Conservation (phyloP, 208 protist genomes). For the Leishmania tropica region DNA sequence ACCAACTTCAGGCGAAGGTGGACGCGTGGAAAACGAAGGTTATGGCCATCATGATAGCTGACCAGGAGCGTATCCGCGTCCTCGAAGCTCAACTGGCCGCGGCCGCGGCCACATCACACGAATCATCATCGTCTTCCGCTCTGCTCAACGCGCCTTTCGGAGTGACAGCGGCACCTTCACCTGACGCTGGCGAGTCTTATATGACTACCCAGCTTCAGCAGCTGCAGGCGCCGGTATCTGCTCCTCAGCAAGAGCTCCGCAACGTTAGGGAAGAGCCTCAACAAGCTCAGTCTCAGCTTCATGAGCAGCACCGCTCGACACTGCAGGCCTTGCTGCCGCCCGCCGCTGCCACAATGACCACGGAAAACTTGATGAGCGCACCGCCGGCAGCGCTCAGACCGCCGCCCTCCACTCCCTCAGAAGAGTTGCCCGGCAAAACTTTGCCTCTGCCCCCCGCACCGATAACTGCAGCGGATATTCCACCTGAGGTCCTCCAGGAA, state of each 20-base stretch:
- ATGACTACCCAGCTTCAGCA: neutral
- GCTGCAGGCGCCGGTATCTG: neutral
- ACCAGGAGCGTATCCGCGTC: constrained; percentile 35
- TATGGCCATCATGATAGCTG: constrained; percentile 26
- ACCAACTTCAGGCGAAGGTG: constrained; percentile 37
- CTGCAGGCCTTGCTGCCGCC: neutral
- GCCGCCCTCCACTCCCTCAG: neutral
- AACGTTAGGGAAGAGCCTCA: neutral
- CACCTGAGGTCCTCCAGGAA: constrained; percentile 12
- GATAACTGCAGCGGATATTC: constrained; percentile 1
- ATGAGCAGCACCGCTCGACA: neutral
- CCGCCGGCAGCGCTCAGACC: neutral
- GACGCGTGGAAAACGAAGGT: constrained; percentile 45
- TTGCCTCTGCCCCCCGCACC: neutral
- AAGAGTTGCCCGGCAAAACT: neutral
- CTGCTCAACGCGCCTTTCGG: neutral
- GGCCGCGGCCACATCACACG: neutral
- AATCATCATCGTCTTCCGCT: neutral
- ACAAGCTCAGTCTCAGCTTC: neutral
- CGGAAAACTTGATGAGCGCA: neutral
- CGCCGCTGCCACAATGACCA: neutral
- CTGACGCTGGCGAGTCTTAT: neutral
- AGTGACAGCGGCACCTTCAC: neutral
- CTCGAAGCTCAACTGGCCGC: constrained; percentile 19
- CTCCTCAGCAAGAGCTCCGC: constrained; percentile 4